Percentiles rank a stretch among this genome's conserved stretches.
phyloP scores from a whole-genome alignment of 305 asterid species.

The Rubia balearica region DNA sequence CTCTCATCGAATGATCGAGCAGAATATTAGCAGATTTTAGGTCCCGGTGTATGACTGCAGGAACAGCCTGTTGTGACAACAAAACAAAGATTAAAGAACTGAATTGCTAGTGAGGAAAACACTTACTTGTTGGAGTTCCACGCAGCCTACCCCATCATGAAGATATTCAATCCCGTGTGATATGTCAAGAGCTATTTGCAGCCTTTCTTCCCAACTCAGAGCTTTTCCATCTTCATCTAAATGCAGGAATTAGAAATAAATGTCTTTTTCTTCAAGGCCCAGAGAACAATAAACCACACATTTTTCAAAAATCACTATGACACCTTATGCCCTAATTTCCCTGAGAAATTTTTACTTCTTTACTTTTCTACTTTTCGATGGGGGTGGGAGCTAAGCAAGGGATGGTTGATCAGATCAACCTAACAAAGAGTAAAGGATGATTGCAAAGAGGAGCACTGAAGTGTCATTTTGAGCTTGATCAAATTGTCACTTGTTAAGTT shows the following conservation, averaged over 20 bases:
- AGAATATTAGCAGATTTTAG: constrained; percentile 90
- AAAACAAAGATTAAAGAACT: constrained; percentile 16
- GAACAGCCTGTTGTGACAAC: constrained; percentile 75
- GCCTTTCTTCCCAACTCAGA: constrained; percentile 85
- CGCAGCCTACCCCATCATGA: constrained; percentile 86
- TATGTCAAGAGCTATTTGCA: constrained; percentile 86
- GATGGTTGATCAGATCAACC: not conserved
- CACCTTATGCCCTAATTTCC: not conserved
- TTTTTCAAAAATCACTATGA: not conserved
- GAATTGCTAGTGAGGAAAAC: constrained; percentile 11
- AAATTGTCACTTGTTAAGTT: not conserved
- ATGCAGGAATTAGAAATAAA: constrained; percentile 10
- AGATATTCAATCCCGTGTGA: constrained; percentile 97
- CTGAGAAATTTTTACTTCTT: not conserved
- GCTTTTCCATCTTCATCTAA: constrained; percentile 53
- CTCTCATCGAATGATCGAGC: constrained; percentile 79
- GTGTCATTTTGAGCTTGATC: not conserved
- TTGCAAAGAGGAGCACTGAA: not conserved
- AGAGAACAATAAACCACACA: constrained; percentile 8
- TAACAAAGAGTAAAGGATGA: not conserved
- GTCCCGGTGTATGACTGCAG: constrained; percentile 97
- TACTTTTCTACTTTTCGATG: not conserved
- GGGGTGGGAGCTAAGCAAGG: not conserved
- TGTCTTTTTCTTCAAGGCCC: constrained; percentile 7
- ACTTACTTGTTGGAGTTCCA: constrained; percentile 7